Percentiles rank a stretch among this genome's conserved stretches.
phyloP scores from a whole-genome alignment of 768 basidiomycete genomes.

The Leccinum incarnatum region DNA sequence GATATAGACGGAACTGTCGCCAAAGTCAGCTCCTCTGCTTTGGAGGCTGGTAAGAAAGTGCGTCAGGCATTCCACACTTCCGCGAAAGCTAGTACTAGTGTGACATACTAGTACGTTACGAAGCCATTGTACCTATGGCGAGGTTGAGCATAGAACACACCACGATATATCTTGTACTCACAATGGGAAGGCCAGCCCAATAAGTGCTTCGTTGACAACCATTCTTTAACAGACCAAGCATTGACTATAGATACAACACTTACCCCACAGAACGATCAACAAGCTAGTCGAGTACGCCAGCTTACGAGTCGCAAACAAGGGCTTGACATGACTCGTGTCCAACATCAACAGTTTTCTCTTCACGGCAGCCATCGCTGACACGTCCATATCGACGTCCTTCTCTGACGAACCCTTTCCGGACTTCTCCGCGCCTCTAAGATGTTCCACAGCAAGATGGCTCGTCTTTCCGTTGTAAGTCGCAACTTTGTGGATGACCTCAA shows the following conservation, averaged over 20 bases:
- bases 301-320: conserved; percentile 49
- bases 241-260: not conserved
- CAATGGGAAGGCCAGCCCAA: conserved; percentile 75
- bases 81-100: not conserved
- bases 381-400: conserved; percentile 27
- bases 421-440: conserved; percentile 35
- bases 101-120: conserved; percentile 48
- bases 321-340: conserved; percentile 41
- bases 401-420: conserved; percentile 7
- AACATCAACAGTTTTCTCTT: conserved; percentile 40
- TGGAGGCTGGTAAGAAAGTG: conserved; percentile 43
- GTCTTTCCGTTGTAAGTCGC: conserved; percentile 58
- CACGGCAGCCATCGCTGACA: conserved; percentile 37
- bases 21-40: conserved; percentile 65
- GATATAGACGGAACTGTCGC: conserved; percentile 65
- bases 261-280: conserved; percentile 54
- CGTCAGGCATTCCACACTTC: not conserved
- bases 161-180: conserved; percentile 26
- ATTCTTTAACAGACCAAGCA: not conserved
- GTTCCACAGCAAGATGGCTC: conserved; percentile 48
- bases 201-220: conserved; percentile 47
- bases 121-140: conserved; percentile 46
- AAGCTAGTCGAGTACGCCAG: conserved; percentile 50
- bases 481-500: conserved; percentile 58
- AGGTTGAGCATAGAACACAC: not conserved